phyloP scores from a whole-genome alignment of 2,329 filamentous ascomycete species.

The Ophiostoma angusticollis region DNA sequence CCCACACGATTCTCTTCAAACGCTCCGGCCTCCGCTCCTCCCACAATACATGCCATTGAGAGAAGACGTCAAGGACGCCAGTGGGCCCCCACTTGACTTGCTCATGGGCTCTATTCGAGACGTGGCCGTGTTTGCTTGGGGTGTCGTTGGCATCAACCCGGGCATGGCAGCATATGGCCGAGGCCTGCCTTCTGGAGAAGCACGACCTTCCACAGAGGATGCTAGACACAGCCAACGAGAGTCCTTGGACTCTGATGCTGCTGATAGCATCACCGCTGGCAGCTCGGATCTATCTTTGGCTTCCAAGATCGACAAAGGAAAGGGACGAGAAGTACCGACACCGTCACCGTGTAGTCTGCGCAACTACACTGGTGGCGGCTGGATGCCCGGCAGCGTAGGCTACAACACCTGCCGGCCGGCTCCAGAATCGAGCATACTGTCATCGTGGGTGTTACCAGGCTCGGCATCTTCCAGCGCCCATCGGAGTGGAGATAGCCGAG shows the following conservation, averaged over 20 bases:
- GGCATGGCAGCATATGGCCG: slow-evolving; percentile 51
- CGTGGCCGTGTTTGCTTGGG: slow-evolving; percentile 81
- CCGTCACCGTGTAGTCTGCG: not conserved
- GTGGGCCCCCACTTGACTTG: slow-evolving; percentile 44
- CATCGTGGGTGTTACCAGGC: not conserved
- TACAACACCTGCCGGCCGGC: not conserved
- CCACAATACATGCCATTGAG: slow-evolving; percentile 32
- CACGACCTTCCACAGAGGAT: slow-evolving; percentile 37
- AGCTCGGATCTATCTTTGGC: too few species aligned
- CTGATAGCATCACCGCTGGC: not conserved
- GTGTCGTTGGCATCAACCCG: slow-evolving; percentile 66
- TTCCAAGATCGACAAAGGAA: not conserved
- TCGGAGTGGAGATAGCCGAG: not conserved
- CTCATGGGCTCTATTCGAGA: slow-evolving; percentile 74
- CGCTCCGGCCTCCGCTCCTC: slow-evolving; percentile 29
- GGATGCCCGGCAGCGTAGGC: not conserved
- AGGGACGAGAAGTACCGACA: not conserved
- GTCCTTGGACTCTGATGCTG: not conserved
- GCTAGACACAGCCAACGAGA: not conserved
- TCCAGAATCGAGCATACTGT: not conserved
- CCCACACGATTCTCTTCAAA: slow-evolving; percentile 29
- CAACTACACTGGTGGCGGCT: not conserved
- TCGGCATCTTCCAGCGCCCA: not conserved
- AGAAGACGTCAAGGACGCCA: slow-evolving; percentile 31
- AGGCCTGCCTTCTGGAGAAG: slow-evolving; percentile 50